Base-by-base conservation (phyloP, 2,329 filamentous ascomycete genomes). In the Pseudocercospora cruenta region DNA sequence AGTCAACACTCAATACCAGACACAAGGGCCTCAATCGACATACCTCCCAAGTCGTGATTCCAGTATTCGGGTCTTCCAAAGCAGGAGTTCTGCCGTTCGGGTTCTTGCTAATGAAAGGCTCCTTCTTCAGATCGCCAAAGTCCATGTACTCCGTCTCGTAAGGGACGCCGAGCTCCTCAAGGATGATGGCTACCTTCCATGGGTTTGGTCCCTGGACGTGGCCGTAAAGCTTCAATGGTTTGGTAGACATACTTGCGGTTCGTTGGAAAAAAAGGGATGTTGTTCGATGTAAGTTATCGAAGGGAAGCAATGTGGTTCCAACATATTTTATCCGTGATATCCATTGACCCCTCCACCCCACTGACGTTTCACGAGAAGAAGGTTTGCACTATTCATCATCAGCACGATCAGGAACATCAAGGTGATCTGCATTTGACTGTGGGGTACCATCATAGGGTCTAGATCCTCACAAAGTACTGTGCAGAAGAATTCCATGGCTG, bases 21-120 rank as follows among this genome's bases (percentile, higher is more conserved):
- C 57, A 22, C 16, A 33, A 3, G n/a, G 36, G 16, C 2, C 36
- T 21, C 3, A 22, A 9, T 19, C 26, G 16, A 28, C 21, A 31
- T 47, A 67, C 65, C 64, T 80, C 79, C 71, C 76, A 80, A 5
- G 81, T 67, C 8, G 75, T 79, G 55, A 81, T 69, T 47, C 75
- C 76, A 1, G 78, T 81, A 73, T 83, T 83, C 0, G 81, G 81
- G 69, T 83, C 82, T 24, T 80, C 65, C 63, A 84, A 80, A 2
- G 78, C 78, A 14, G 81, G 80, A 19, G 80, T 72, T 10, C 79
- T 74, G 47, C 80, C 79, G 61, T 82, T 82, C 60, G 79, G 79
- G 69, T 82, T 82, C 69, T 80, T 60, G 53, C 71, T 72, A 39
- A 78, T 71, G 74, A 77, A 85, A 1, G 75, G 71, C 58, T 74